phyloP scores from a whole-genome alignment of 805 yeast species.

The Yarrowia keelungensis region DNA sequence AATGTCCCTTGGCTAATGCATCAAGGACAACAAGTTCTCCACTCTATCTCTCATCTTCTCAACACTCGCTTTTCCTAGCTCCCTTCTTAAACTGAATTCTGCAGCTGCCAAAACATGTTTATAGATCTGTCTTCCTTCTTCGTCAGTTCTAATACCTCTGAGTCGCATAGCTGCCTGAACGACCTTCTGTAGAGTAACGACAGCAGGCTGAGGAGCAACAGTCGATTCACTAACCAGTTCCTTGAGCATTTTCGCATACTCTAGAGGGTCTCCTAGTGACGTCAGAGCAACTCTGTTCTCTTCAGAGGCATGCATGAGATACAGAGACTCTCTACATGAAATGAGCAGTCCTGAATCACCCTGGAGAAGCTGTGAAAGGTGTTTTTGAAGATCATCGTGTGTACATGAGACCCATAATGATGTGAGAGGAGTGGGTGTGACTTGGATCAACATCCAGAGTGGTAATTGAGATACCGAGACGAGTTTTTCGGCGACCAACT shows the following conservation, averaged over 20 bases:
- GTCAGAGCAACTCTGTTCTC: slow-evolving; percentile 32
- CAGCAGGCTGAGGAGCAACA: slow-evolving; percentile 12
- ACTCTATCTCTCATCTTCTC: slow-evolving; percentile 27
- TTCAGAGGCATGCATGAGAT: slow-evolving; percentile 17
- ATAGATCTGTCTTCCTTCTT: slow-evolving; percentile 20
- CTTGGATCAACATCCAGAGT: slow-evolving; percentile 31
- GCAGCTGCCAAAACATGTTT: slow-evolving; percentile 28
- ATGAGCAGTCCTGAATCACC: slow-evolving; percentile 25
- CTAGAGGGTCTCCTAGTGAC: slow-evolving; percentile 13
- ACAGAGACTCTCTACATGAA: slow-evolving; percentile 4
- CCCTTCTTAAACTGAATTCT: slow-evolving; percentile 19
- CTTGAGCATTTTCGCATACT: slow-evolving; percentile 29
- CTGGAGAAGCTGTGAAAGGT: slow-evolving; percentile 16
- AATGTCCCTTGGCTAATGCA: neutral
- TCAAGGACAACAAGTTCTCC: slow-evolving; percentile 21
- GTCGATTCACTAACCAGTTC: slow-evolving; percentile 14
- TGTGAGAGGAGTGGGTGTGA: slow-evolving; percentile 5
- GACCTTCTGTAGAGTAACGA: slow-evolving; percentile 18
- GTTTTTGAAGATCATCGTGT: slow-evolving; percentile 29
- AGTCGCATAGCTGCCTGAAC: slow-evolving; percentile 30
- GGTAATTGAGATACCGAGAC: slow-evolving; percentile 21
- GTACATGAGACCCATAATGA: slow-evolving; percentile 21
- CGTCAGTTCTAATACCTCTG: slow-evolving; percentile 10
- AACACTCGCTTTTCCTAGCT: neutral
- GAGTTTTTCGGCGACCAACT: slow-evolving; percentile 20